phyloP scores from a whole-genome alignment of 495 filamentous ascomycete genomes.

The Aspergillus nidulans region DNA sequence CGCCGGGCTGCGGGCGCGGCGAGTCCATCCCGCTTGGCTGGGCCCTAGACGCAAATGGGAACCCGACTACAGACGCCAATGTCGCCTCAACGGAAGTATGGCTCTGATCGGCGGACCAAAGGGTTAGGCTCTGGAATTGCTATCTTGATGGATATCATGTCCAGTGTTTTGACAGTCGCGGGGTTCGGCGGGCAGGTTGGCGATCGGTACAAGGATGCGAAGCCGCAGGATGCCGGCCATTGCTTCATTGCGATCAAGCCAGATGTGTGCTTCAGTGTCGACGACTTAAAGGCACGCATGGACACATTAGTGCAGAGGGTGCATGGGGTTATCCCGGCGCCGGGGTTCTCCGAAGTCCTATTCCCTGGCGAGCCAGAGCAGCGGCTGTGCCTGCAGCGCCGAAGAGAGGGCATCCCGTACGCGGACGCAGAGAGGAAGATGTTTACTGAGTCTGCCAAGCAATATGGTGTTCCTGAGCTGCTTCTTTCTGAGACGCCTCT shows the following conservation, averaged over 20 bases:
- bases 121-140: constrained; percentile 24
- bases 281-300: constrained; percentile 21
- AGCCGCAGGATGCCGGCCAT: constrained; percentile 27
- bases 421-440: constrained; percentile 9
- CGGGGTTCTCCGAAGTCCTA: constrained; percentile 10
- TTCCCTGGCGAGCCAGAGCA: constrained; percentile 14
- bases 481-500: constrained; percentile 9
- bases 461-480: constrained; percentile 12
- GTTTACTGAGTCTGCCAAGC: constrained; percentile 10
- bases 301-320: constrained; percentile 15
- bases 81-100: constrained; percentile 24
- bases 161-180: constrained; percentile 23
- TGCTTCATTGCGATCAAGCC: constrained; percentile 27
- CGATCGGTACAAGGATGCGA: constrained; percentile 22
- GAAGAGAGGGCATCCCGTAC: constrained; percentile 15
- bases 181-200: constrained; percentile 26
- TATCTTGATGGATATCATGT: constrained; percentile 32
- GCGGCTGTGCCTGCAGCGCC: constrained; percentile 1
- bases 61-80: constrained; percentile 22
- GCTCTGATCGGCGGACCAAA: constrained; percentile 31
- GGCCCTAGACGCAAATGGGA: constrained; percentile 25
- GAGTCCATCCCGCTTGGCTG: constrained; percentile 27
- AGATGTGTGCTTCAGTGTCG: constrained; percentile 24
- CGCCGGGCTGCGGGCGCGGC: constrained; percentile 23
- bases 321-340: constrained; percentile 8